Conservation (phyloP, 108 stramenopile species). For the Nitzschia inconspicua region DNA sequence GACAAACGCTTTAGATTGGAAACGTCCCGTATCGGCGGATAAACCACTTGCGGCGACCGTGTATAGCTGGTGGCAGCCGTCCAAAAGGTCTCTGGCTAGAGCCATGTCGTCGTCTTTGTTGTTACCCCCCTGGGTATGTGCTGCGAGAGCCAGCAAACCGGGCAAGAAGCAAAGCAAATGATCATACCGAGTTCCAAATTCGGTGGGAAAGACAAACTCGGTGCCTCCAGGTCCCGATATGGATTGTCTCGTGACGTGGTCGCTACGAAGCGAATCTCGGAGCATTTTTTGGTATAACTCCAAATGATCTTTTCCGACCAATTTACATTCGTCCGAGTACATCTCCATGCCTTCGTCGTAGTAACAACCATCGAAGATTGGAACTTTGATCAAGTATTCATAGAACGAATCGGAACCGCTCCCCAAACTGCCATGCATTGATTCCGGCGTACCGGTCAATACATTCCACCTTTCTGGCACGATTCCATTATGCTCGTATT, state of each 20-base stretch:
- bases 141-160: conserved; percentile 55
- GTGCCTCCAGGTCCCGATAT: too few species aligned
- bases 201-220: conserved; percentile 11
- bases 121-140: background rate
- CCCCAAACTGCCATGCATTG: conserved; percentile 35
- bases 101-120: background rate
- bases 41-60: conserved; percentile 1
- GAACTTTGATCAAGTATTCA: conserved; percentile 69
- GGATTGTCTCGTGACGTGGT: background rate
- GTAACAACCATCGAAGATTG: conserved; percentile 14
- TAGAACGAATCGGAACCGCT: conserved; percentile 68
- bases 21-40: conserved; percentile 9
- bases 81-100: conserved; percentile 20
- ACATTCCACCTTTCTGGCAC: conserved; percentile 28
- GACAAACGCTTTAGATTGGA: background rate
- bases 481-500: conserved; percentile 1
- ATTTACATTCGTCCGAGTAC: conserved; percentile 3
- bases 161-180: conserved; percentile 74
- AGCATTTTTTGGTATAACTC: conserved; percentile 18
- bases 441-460: conserved; percentile 11
- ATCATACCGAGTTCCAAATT: conserved; percentile 42
- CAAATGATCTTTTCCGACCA: background rate
- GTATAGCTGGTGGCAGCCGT: conserved; percentile 19
- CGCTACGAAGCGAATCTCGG: conserved; percentile 1
- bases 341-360: conserved; percentile 12